phyloP scores from a whole-genome alignment of 495 filamentous ascomycete species.

The Schizothecium vesticola region DNA sequence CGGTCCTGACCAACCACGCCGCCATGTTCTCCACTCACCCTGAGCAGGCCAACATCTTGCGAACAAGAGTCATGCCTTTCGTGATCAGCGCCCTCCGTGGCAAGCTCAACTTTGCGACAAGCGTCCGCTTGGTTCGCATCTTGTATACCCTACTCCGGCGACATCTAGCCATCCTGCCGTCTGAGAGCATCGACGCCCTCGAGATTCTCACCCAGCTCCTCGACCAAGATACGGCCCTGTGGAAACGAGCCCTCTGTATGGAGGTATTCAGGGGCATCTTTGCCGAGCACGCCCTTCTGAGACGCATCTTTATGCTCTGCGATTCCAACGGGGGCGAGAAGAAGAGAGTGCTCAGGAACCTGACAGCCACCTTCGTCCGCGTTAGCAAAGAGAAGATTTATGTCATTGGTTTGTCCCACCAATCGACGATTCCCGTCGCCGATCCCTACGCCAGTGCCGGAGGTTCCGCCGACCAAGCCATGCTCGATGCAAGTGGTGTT shows the following conservation, averaged over 20 bases:
- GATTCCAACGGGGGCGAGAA: slow-evolving; percentile 70
- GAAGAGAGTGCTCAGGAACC: slow-evolving; percentile 62
- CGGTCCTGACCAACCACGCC: slow-evolving; percentile 76
- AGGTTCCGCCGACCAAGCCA: slow-evolving; percentile 65
- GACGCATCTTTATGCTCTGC: slow-evolving; percentile 74
- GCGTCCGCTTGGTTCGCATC: slow-evolving; percentile 74
- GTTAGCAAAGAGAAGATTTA: slow-evolving; percentile 84
- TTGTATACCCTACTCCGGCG: slow-evolving; percentile 71
- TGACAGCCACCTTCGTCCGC: slow-evolving; percentile 78
- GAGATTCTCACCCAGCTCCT: slow-evolving; percentile 81
- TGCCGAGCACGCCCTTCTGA: slow-evolving; percentile 66
- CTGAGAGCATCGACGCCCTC: slow-evolving; percentile 81
- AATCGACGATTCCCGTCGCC: slow-evolving; percentile 69
- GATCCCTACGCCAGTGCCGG: slow-evolving; percentile 34
- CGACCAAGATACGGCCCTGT: slow-evolving; percentile 73
- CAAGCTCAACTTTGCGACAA: slow-evolving; percentile 72
- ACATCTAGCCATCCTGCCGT: slow-evolving; percentile 65
- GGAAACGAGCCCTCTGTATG: slow-evolving; percentile 87
- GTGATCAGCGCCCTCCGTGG: slow-evolving; percentile 73
- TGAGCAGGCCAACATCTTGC: slow-evolving; percentile 75
- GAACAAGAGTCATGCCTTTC: slow-evolving; percentile 77
- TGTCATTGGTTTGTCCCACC: slow-evolving; percentile 79
- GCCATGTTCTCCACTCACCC: slow-evolving; percentile 69
- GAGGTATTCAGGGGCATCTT: slow-evolving; percentile 84
- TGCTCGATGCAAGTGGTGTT: slow-evolving; percentile 80